phyloP scores from a whole-genome alignment of 2,329 filamentous ascomycete species.

The Dactylellina cionopaga region DNA sequence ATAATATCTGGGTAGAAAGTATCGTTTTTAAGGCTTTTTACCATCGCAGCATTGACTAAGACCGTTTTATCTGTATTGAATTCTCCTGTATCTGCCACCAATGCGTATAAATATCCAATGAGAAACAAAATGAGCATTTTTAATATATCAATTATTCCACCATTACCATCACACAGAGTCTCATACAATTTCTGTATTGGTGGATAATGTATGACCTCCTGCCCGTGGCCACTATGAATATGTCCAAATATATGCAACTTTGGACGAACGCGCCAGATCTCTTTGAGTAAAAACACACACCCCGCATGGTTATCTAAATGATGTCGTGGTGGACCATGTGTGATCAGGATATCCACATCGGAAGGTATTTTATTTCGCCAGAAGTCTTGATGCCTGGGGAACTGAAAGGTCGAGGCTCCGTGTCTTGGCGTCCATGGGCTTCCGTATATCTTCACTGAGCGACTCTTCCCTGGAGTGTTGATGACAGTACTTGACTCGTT shows the following conservation, averaged over 20 bases:
- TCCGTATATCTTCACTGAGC: constrained; percentile 77
- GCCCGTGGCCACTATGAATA: constrained; percentile 79
- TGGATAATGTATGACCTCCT: constrained; percentile 78
- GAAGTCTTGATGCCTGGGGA: constrained; percentile 71
- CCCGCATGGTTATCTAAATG: constrained; percentile 77
- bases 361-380: constrained; percentile 77
- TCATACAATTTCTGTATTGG: constrained; percentile 77
- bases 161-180: constrained; percentile 64
- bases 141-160: neutral
- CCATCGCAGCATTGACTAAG: constrained; percentile 38
- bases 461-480: constrained; percentile 66
- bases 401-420: constrained; percentile 76
- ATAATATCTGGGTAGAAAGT: neutral
- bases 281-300: constrained; percentile 75
- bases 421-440: constrained; percentile 81
- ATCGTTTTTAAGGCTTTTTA: constrained; percentile 21
- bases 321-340: constrained; percentile 79
- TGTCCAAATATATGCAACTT: constrained; percentile 85
- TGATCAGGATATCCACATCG: constrained; percentile 80
- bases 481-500: constrained; percentile 74
- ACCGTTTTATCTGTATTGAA: constrained; percentile 7
- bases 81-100: neutral
- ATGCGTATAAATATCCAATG: neutral
- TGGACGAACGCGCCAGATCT: constrained; percentile 79
- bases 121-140: constrained; percentile 2